Conservation (phyloP, 1,139 yeast genomes). For the Blastobotrys arbuscula region DNA sequence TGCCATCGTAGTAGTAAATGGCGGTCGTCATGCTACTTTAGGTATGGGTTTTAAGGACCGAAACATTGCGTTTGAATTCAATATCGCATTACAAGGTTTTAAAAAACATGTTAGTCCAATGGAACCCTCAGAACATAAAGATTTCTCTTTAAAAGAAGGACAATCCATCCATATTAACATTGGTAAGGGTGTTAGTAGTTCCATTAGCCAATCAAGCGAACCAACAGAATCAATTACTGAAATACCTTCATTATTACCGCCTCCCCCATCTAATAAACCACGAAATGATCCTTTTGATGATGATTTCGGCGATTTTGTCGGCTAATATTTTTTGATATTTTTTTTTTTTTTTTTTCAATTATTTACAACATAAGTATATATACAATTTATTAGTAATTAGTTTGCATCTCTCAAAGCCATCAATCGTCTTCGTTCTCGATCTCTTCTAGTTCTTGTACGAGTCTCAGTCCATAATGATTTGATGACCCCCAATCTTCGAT, state of each 20-base stretch:
- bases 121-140: slow-evolving; percentile 16
- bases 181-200: slow-evolving; percentile 12
- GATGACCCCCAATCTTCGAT: slow-evolving; percentile 38
- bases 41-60: slow-evolving; percentile 41
- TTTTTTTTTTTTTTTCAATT: not conserved
- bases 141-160: slow-evolving; percentile 29
- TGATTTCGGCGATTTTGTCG: slow-evolving; percentile 41
- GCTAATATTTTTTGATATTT: not conserved
- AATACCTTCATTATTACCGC: slow-evolving; percentile 20
- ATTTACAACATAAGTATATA: slow-evolving; percentile 6
- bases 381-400: slow-evolving; percentile 2
- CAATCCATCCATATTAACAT: slow-evolving; percentile 26
- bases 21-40: slow-evolving; percentile 32
- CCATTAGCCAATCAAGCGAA: not conserved
- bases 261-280: slow-evolving; percentile 19
- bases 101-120: slow-evolving; percentile 25
- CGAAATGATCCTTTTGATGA: slow-evolving; percentile 31
- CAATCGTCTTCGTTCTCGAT: slow-evolving; percentile 51
- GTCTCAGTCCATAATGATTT: slow-evolving; percentile 46
- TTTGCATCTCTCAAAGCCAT: slow-evolving; percentile 61
- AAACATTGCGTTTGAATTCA: slow-evolving; percentile 37
- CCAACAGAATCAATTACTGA: slow-evolving; percentile 11
- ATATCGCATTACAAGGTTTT: slow-evolving; percentile 37
- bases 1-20: slow-evolving; percentile 33
- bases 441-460: slow-evolving; percentile 44